phyloP scores from a whole-genome alignment of 768 basidiomycete genomes.

The Podaxis mareebaensis region DNA sequence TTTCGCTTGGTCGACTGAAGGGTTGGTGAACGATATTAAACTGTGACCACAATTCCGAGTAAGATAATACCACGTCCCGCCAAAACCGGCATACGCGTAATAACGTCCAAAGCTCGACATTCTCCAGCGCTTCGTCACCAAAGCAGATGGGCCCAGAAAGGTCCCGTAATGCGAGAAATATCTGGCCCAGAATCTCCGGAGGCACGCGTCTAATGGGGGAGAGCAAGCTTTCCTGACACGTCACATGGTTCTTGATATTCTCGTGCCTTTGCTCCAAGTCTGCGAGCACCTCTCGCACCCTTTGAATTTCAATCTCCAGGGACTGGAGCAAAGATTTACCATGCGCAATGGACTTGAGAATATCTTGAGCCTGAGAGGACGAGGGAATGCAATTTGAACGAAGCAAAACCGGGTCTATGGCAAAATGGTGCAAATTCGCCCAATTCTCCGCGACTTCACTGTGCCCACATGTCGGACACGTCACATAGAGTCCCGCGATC shows the following conservation, averaged over 20 bases:
- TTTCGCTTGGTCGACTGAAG: conserved; percentile 5
- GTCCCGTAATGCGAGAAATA: conserved; percentile 18
- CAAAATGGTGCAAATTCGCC: background rate
- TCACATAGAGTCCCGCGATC: background rate
- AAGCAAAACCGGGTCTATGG: background rate
- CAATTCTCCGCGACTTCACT: background rate
- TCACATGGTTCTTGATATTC: conserved; percentile 6
- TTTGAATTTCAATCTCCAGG: conserved; percentile 16
- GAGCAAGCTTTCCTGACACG: conserved; percentile 18
- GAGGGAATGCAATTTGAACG: conserved; percentile 4
- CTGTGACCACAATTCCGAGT: conserved; percentile 9
- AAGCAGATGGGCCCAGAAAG: background rate
- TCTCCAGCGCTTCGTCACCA: conserved; percentile 11
- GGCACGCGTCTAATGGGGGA: conserved; percentile 21
- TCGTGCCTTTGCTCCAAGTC: conserved; percentile 9
- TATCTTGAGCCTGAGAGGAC: background rate
- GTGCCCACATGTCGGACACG: conserved; percentile 1
- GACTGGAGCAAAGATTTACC: background rate
- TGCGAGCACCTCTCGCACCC: conserved; percentile 9
- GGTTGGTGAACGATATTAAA: conserved; percentile 6
- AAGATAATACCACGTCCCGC: conserved; percentile 9
- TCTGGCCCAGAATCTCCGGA: conserved; percentile 23
- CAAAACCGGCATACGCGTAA: conserved; percentile 11
- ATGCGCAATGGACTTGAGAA: background rate
- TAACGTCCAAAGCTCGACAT: conserved; percentile 7